Percentiles rank a stretch among this genome's conserved stretches.
Evolutionary conservation across 305 asterid species (phyloP).

Genomic region (Salvia sclarea): DNA sequence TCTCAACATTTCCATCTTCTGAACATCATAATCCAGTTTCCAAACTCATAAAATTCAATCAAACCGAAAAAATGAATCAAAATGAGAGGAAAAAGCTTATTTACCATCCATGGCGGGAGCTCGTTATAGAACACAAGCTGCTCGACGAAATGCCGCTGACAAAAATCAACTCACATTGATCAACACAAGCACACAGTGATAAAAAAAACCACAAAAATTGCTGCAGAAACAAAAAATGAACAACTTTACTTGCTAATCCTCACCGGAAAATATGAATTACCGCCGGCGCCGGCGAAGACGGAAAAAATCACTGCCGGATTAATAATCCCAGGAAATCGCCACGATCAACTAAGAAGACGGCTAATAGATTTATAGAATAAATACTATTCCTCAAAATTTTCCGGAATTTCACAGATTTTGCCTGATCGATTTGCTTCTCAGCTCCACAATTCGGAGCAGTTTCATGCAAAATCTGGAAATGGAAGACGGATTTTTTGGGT

Average conservation of each 20-base stretch:
- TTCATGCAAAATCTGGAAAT: conserved; percentile 27
- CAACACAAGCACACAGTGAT: not conserved
- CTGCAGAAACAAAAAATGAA: not conserved
- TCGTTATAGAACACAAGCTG: conserved; percentile 35
- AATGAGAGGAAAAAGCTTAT: conserved; percentile 10
- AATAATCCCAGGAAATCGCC: not conserved
- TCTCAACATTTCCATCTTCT: conserved; percentile 14
- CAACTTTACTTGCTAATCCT: not conserved
- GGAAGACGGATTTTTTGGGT: not conserved
- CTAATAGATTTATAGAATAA: not conserved
- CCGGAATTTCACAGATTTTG: not conserved
- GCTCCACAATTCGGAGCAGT: not conserved
- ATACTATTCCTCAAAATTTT: not conserved
- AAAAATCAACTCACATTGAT: conserved; percentile 2
- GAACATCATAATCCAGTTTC: not conserved
- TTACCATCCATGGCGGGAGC: conserved; percentile 64
- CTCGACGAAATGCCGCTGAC: conserved; percentile 45
- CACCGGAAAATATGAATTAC: conserved; percentile 1
- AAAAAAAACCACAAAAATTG: not conserved
- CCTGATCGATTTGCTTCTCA: conserved; percentile 6
- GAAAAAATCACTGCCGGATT: conserved; percentile 10
- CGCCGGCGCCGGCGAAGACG: conserved; percentile 9
- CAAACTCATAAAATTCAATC: not conserved
- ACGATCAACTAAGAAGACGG: not conserved
- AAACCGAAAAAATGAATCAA: not conserved